These are phyloP conservation scores for Picochlorum sp. DNA, from an alignment of 139 green algal genomes.

Conservation along the genomic window DNA sequence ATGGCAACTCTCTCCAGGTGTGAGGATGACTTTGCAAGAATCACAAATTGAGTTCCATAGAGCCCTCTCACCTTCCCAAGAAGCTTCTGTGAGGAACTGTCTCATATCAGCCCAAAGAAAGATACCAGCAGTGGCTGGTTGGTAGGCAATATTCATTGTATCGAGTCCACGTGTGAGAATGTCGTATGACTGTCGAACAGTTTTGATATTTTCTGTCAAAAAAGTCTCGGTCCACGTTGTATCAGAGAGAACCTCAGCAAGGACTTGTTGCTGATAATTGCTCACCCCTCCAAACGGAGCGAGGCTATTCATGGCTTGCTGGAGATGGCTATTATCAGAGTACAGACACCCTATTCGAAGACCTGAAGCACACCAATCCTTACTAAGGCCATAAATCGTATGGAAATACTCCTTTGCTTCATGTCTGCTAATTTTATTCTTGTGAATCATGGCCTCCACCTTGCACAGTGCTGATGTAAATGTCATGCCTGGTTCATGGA, in stretches of 20 bases:
- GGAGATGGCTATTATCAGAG: constrained; percentile 39
- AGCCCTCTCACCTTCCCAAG: constrained; percentile 50
- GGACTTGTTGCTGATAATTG: constrained; percentile 24
- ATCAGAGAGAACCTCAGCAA: constrained; percentile 44
- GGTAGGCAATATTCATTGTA: constrained; percentile 44
- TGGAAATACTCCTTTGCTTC: constrained; percentile 28
- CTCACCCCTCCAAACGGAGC: constrained; percentile 43
- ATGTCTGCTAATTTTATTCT: constrained; percentile 9
- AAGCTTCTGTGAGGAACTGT: constrained; percentile 20
- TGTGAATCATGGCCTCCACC: constrained; percentile 19
- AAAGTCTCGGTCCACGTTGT: constrained; percentile 38
- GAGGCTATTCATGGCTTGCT: constrained; percentile 39
- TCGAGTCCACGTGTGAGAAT: constrained; percentile 32
- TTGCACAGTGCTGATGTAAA: constrained; percentile 35
- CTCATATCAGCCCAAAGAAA: constrained; percentile 70
- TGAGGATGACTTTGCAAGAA: constrained; percentile 24
- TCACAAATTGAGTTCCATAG: constrained; percentile 49
- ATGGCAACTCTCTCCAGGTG: constrained; percentile 46
- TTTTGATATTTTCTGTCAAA: constrained; percentile 37
- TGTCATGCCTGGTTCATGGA: constrained; percentile 37
- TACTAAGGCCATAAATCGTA: constrained; percentile 49
- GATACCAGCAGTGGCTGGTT: constrained; percentile 42
- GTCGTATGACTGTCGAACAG: constrained; percentile 38
- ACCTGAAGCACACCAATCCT: constrained; percentile 53
- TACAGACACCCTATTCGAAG: constrained; percentile 60